These are phyloP conservation scores for Phialemonium atrogriseum DNA, from an alignment of 2,329 filamentous ascomycete genomes.

Conservation along the genomic window DNA sequence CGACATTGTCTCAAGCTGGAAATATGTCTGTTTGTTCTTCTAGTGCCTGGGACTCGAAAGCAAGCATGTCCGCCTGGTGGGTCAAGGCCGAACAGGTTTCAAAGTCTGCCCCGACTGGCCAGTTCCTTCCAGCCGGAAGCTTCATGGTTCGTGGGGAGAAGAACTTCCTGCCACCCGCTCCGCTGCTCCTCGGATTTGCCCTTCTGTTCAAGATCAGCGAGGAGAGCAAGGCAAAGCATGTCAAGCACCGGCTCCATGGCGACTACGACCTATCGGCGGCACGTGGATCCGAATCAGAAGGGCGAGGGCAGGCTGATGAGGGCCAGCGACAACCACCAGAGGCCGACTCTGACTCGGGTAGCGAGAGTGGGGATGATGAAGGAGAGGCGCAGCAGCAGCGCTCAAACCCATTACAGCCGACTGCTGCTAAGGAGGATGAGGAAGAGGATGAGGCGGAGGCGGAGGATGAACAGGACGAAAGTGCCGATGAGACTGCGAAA, in stretches of 20 bases:
- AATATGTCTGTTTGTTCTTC: constrained; percentile 78
- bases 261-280: constrained; percentile 9
- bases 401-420: constrained; percentile 4
- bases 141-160: constrained; percentile 83
- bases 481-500: constrained; percentile 9
- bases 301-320: constrained; percentile 11
- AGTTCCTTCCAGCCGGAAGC: constrained; percentile 67
- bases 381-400: constrained; percentile 15
- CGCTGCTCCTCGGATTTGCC: constrained; percentile 79
- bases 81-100: constrained; percentile 83
- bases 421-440: constrained; percentile 19
- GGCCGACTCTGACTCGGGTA: constrained; percentile 13
- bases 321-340: no score
- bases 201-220: constrained; percentile 85
- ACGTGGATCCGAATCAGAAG: constrained; percentile 5
- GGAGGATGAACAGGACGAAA: constrained; percentile 7
- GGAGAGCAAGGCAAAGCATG: constrained; percentile 73
- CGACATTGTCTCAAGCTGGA: constrained; percentile 85
- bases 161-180: constrained; percentile 82
- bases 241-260: constrained; percentile 55
- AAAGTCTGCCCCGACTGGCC: constrained; percentile 72
- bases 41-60: constrained; percentile 92
- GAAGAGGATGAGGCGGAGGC: constrained; percentile 19
- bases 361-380: constrained; percentile 17
- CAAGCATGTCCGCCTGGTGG: constrained; percentile 95